phyloP scores from a whole-genome alignment of 2,329 filamentous ascomycete species.

The Fusarium scirpi region DNA sequence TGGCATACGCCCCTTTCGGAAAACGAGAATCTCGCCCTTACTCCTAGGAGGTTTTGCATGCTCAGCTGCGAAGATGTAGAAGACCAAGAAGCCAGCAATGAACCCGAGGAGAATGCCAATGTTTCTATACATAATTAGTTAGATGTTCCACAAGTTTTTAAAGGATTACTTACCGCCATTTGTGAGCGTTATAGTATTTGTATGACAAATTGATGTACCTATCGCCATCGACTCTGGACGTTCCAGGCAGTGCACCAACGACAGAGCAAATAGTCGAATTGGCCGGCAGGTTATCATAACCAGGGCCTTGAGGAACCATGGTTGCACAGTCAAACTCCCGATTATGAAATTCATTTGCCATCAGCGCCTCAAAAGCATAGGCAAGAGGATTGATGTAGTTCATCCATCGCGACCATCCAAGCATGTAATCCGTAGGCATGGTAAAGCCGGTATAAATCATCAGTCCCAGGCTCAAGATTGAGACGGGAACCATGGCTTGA shows the following conservation, averaged over 20 bases:
- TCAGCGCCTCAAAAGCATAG: conserved; percentile 58
- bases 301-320: conserved; percentile 56
- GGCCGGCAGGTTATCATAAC: conserved; percentile 53
- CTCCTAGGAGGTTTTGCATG: conserved; percentile 71
- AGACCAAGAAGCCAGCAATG: conserved; percentile 69
- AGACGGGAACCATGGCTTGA: conserved; percentile 63
- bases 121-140: conserved; percentile 59
- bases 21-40: conserved; percentile 77
- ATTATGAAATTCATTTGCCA: conserved; percentile 56
- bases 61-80: conserved; percentile 74
- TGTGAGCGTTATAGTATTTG: conserved; percentile 66
- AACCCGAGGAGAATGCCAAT: conserved; percentile 76
- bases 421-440: conserved; percentile 45
- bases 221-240: conserved; percentile 68
- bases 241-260: conserved; percentile 66
- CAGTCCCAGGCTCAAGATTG: conserved; percentile 62
- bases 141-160: accelerated
- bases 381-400: conserved; percentile 72
- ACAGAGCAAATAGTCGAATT: conserved; percentile 65
- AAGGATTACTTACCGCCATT: conserved; percentile 58
- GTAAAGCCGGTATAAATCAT: conserved; percentile 61
- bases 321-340: conserved; percentile 66
- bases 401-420: conserved; percentile 65
- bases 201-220: conserved; percentile 68
- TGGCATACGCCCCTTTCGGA: conserved; percentile 66